These are phyloP conservation scores for Ogataea nakhonphanomensis DNA, from an alignment of 805 yeast genomes.

Conservation along the genomic window DNA sequence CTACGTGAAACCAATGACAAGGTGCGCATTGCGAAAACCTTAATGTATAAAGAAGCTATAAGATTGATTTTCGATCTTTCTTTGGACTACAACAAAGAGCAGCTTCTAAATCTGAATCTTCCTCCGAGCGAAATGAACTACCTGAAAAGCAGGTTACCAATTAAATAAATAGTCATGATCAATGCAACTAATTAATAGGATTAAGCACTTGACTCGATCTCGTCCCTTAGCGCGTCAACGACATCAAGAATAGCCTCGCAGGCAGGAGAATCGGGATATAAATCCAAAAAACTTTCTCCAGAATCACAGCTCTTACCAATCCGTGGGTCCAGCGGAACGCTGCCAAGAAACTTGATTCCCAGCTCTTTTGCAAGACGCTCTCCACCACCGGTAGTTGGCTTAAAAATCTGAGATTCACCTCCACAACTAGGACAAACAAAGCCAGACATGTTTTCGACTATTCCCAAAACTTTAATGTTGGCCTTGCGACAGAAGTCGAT, in stretches of 20 bases:
- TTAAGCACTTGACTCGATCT: constrained; percentile 18
- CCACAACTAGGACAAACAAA: constrained; percentile 95
- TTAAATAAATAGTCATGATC: constrained; percentile 8
- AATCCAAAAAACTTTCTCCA: constrained; percentile 81
- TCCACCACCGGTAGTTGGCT: constrained; percentile 98
- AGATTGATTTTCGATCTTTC: constrained; percentile 35
- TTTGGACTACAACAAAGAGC: constrained; percentile 30
- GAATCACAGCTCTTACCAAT: constrained; percentile 85
- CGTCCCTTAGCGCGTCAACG: constrained; percentile 64
- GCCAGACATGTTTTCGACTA: constrained; percentile 98
- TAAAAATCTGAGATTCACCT: constrained; percentile 85
- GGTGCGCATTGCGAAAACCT: constrained; percentile 46
- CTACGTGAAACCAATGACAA: constrained; percentile 36
- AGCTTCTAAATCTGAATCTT: constrained; percentile 37
- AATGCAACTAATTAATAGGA: constrained; percentile 5
- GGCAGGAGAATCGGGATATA: constrained; percentile 90
- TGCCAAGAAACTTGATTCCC: constrained; percentile 75
- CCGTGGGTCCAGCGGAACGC: constrained; percentile 94
- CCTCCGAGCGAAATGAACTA: constrained; percentile 45
- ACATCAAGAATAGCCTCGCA: constrained; percentile 80
- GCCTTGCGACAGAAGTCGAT: constrained; percentile 94
- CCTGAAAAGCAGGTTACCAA: constrained; percentile 29
- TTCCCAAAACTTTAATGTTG: constrained; percentile 75
- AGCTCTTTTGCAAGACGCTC: constrained; percentile 75
- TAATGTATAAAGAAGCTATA: constrained; percentile 51